Evolutionary conservation across 2,329 filamentous ascomycete species (phyloP), one percentile per base, ranked within the genome.

Genomic region (Lachnellula cervina): DNA sequence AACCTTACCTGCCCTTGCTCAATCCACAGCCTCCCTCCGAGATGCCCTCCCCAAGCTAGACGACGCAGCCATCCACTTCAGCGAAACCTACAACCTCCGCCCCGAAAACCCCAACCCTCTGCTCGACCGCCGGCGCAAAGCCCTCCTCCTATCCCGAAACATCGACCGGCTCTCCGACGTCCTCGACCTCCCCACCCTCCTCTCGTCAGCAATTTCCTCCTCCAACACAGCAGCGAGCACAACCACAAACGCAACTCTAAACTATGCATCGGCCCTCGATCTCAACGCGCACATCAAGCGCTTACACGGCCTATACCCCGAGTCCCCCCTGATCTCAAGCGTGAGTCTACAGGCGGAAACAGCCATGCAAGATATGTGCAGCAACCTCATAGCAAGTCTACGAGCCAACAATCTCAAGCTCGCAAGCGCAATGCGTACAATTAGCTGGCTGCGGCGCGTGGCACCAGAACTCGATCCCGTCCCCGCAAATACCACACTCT

Each of bases 221-320:
- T 67, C 61, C 21, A 63, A 57, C 3, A 74, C 80, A 17, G 45
- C 78, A 25, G 52, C 60, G 19, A 74, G 73, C n/a, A 69, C 73
- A 2, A 60, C 65, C 13, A 66, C 73, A 5, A 68, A 73, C 2
- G 70, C 75, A 6, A 80, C 77, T 9, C 82, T 85, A 58, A 95
- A 90, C 63, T 96, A 97, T 75, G 87, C 91, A 2, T 89, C 90
- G 0, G 92, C 92, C 0, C 78, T 99, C 35, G 94, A 99, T 71
- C 79, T 99, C 2, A 88, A 96, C 68, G 87, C 89, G n/a, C 94
- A 97, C 70, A 94, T 97, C 68, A 89, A 90, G 64, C 84, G 94
- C 7, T 78, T 99, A 5, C 85, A 91, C 58, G 83, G 85, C 0
- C 77, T 97, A 28, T 96, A 97, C 69, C 88, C 92, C 0, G 78